A percentile compares a stretch with the other conserved stretches of the same genome.
Conservation (phyloP, 495 filamentous ascomycete species). For the Geopyxis carbonaria region DNA sequence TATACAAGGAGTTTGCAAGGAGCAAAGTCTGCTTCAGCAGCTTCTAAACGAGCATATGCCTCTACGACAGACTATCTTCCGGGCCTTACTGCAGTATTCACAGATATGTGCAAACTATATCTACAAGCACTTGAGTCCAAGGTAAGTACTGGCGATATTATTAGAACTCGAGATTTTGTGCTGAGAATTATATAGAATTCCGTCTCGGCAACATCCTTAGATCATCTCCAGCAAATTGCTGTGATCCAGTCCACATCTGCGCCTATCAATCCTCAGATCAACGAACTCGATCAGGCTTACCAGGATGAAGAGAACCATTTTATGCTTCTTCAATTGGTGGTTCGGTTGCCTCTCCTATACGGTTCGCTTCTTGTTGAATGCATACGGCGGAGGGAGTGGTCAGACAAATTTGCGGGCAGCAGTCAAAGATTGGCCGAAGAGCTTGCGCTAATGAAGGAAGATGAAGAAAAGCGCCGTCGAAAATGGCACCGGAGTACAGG, state of each 20-base stretch:
- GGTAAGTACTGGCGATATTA: too few relatives aligned
- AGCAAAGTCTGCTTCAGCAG: slow-evolving; percentile 55
- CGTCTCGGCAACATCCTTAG: slow-evolving; percentile 39
- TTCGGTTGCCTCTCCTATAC: slow-evolving; percentile 71
- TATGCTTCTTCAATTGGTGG: slow-evolving; percentile 54
- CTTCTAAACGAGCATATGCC: slow-evolving; percentile 67
- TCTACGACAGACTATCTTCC: slow-evolving; percentile 84
- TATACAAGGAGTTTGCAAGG: slow-evolving; percentile 50
- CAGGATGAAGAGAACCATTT: slow-evolving; percentile 54
- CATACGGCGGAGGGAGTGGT: slow-evolving; percentile 74
- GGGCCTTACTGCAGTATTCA: slow-evolving; percentile 47
- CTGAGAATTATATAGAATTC: slow-evolving; percentile 30
- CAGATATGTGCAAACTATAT: slow-evolving; percentile 60
- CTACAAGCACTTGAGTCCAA: slow-evolving; percentile 45
- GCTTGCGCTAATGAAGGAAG: slow-evolving; percentile 73
- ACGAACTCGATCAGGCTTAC: slow-evolving; percentile 44
- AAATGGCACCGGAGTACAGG: slow-evolving; percentile 79
- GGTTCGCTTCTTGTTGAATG: slow-evolving; percentile 76
- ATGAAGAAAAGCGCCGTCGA: slow-evolving; percentile 71
- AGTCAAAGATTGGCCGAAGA: slow-evolving; percentile 76
- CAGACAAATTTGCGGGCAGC: slow-evolving; percentile 69
- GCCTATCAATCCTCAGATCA: slow-evolving; percentile 51
- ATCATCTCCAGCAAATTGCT: slow-evolving; percentile 65
- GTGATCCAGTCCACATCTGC: slow-evolving; percentile 55
- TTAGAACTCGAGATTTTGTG: not conserved